Conservation (phyloP, 208 protist species). For the Borovskyia barvae region DNA sequence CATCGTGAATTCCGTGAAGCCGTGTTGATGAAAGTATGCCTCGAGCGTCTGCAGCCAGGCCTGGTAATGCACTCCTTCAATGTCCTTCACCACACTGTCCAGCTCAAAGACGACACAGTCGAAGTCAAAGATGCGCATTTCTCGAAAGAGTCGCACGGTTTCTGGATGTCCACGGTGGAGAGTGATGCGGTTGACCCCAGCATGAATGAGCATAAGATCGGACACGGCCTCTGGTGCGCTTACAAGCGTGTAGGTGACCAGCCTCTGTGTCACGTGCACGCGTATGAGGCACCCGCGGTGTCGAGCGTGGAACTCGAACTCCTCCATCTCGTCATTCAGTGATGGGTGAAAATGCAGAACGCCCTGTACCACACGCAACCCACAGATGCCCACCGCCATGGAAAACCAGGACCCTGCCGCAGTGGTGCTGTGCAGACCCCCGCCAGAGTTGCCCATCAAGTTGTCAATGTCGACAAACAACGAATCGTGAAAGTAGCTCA, state of each 20-base stretch:
- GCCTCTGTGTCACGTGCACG: conserved; percentile 55
- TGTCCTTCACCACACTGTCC: conserved; percentile 74
- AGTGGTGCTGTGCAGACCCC: conserved; percentile 74
- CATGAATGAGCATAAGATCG: conserved; percentile 77
- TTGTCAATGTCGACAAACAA: conserved; percentile 82
- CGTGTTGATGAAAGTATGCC: conserved; percentile 53
- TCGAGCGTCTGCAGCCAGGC: conserved; percentile 86
- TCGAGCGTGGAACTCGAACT: conserved; percentile 69
- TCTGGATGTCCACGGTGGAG: conserved; percentile 51
- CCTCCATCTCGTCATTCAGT: conserved; percentile 72
- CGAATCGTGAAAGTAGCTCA: conserved; percentile 42
- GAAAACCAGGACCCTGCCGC: conserved; percentile 83
- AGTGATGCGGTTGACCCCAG: conserved; percentile 57
- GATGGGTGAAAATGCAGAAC: conserved; percentile 83
- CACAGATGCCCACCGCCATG: conserved; percentile 75
- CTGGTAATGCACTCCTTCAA: conserved; percentile 82
- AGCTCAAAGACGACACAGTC: conserved; percentile 90
- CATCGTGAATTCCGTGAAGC: conserved; percentile 42
- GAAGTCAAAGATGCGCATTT: conserved; percentile 83
- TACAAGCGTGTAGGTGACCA: conserved; percentile 77
- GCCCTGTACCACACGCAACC: conserved; percentile 70
- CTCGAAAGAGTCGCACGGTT: conserved; percentile 67
- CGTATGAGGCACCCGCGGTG: conserved; percentile 77
- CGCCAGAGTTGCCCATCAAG: conserved; percentile 58
- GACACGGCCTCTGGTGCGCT: conserved; percentile 32